phyloP scores from a whole-genome alignment of 495 filamentous ascomycete species.

The Penicillium macrosclerotiorum region DNA sequence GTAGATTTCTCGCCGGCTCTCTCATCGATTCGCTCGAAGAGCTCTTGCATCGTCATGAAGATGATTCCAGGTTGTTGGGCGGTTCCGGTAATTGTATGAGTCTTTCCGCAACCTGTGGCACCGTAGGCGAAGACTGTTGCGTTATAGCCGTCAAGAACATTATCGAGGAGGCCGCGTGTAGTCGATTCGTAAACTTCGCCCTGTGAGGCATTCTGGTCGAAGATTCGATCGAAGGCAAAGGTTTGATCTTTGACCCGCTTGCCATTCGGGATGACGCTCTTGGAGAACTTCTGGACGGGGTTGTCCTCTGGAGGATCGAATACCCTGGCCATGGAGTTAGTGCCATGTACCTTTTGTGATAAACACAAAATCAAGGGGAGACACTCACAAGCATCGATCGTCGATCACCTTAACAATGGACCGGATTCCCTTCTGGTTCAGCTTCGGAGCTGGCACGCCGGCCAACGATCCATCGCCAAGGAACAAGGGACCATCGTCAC shows the following conservation, averaged over 20 bases:
- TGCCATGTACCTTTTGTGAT: not conserved
- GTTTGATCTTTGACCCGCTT: constrained; percentile 98
- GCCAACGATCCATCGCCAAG: constrained; percentile 94
- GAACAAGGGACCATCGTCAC: constrained; percentile 86
- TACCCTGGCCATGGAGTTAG: constrained; percentile 54
- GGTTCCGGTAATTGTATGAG: constrained; percentile 96
- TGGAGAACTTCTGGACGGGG: constrained; percentile 86
- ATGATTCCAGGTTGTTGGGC: constrained; percentile 94
- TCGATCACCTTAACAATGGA: constrained; percentile 95
- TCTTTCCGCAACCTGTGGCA: constrained; percentile 97
- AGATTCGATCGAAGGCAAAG: constrained; percentile 94
- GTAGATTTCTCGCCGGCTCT: constrained; percentile 79
- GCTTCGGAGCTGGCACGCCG: constrained; percentile 72
- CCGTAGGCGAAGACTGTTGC: constrained; percentile 98
- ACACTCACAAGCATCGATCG: constrained; percentile 86
- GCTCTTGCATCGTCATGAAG: constrained; percentile 97
- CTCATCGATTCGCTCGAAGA: constrained; percentile 92
- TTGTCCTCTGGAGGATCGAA: constrained; percentile 98
- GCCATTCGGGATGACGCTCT: constrained; percentile 75
- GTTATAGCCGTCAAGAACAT: constrained; percentile 96
- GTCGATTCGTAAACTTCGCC: constrained; percentile 95
- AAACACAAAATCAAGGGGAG: not conserved
- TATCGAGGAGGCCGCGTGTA: constrained; percentile 84
- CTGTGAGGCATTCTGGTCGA: constrained; percentile 93
- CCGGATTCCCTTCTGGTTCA: constrained; percentile 81